Evolutionary conservation across 345 rosid genomes (phyloP), one percentile per base, ranked within the genome.

Genomic region (Eucalyptus polybractea): DNA sequence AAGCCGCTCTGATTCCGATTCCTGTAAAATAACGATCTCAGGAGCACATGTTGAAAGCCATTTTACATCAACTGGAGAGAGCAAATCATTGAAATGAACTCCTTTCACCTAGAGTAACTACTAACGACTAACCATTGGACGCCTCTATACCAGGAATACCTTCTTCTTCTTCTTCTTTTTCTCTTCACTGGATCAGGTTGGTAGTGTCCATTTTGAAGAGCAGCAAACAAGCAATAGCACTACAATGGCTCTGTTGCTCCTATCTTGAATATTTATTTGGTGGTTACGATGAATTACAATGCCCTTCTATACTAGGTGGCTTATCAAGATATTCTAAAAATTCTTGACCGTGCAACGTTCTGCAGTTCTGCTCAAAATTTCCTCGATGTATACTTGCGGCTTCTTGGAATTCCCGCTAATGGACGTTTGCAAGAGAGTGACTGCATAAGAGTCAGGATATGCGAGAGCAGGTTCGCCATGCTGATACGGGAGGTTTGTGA

Each of bases 361-460:
- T 98, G 98, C 93, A 96, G 97, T 90, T 96, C 98, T 37, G 96
- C 93, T 88, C 99, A 98, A 94, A 98, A 96, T 93, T 98, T 98
- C 91, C 94, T 93, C 86, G 98, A 98, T 91, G 93, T 98, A 89
- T 97, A 96, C 89, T 89, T 97, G 62, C 92, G 95, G 94, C 98
- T 98, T 87, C 96, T 98, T 54, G 98, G 98, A 88, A 95, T 92
- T 94, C 94, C 97, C 89, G 86, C 94, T n/a, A 96, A 95, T 92
- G 99, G 98, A 72, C 96, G 90, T 92, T 92, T 98, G 93, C 90
- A 96, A 83, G 99, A 98, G 91, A 93, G 97, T 91, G 99, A 98
- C 89, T 98, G 99, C 91, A 95, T 98, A 91, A 98, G 98, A 89
- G 99, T 97, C 62, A 93, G 99, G 94, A 96, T 98, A 88, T 98